A percentile compares a stretch with the other conserved stretches of the same genome.
phyloP scores from a whole-genome alignment of 2,329 filamentous ascomycete genomes.

The Penicillium sp. region DNA sequence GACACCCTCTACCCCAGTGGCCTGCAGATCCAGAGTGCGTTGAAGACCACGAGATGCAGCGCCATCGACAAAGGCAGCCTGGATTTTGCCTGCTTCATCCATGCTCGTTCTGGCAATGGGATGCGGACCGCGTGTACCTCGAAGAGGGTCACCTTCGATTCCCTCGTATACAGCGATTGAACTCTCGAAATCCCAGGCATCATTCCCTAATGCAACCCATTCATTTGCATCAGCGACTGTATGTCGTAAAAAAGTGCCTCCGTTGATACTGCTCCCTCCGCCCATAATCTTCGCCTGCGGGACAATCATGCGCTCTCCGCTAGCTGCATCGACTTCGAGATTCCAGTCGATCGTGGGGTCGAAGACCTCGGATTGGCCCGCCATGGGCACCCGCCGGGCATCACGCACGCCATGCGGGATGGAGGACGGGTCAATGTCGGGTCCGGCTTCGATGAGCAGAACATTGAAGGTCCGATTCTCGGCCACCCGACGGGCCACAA shows the following conservation, averaged over 20 bases:
- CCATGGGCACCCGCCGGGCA: slow-evolving; percentile 13
- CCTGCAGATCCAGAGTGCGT: slow-evolving; percentile 8
- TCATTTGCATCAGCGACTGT: slow-evolving; percentile 9
- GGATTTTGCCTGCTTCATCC: slow-evolving; percentile 12
- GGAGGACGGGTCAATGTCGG: slow-evolving; percentile 4
- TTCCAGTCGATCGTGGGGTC: slow-evolving; percentile 14
- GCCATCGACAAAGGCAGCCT: slow-evolving; percentile 9
- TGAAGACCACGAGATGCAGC: slow-evolving; percentile 5
- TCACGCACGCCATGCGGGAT: slow-evolving; percentile 7
- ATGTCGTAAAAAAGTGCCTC: slow-evolving; percentile 13
- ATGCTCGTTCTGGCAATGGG: slow-evolving; percentile 8
- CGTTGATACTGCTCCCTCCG: slow-evolving; percentile 16
- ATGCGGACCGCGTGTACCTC: slow-evolving; percentile 10
- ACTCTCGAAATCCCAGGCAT: slow-evolving; percentile 10
- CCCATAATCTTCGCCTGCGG: slow-evolving; percentile 16
- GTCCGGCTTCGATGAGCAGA: slow-evolving; percentile 19
- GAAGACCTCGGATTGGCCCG: slow-evolving; percentile 13
- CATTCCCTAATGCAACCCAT: slow-evolving; percentile 14
- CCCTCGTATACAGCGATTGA: slow-evolving; percentile 11
- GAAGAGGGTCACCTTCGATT: slow-evolving; percentile 7
- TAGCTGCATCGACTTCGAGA: slow-evolving; percentile 7
- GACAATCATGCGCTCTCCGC: slow-evolving; percentile 10
- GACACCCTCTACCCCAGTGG: slow-evolving; percentile 12
- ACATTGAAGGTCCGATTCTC: slow-evolving; percentile 10
- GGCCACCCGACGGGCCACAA: slow-evolving; percentile 16